A percentile compares a stretch with the other conserved stretches of the same genome.
Conservation (phyloP, 768 basidiomycete genomes). For the Mycena chlorophos region DNA sequence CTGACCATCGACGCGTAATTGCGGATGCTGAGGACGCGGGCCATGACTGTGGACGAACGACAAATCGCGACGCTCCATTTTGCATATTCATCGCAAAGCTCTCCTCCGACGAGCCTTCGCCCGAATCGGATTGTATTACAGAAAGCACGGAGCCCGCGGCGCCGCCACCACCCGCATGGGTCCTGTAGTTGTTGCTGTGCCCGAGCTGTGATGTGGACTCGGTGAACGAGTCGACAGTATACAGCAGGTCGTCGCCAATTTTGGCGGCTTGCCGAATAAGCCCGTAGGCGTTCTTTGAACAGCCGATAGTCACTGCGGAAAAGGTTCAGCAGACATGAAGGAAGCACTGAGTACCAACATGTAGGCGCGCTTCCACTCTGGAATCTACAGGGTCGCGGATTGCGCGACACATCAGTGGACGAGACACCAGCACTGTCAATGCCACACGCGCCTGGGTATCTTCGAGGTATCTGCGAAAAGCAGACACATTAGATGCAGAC, state of each 20-base stretch:
- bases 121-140: slow-evolving; percentile 18
- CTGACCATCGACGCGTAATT: not conserved
- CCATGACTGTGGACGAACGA: not conserved
- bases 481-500: not conserved
- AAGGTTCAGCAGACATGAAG: not conserved
- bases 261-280: slow-evolving; percentile 13
- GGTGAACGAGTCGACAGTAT: slow-evolving; percentile 10
- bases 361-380: slow-evolving; percentile 73
- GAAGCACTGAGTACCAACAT: slow-evolving; percentile 43
- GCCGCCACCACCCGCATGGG: no score
- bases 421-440: not conserved
- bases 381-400: slow-evolving; percentile 54
- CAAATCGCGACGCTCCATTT: slow-evolving; percentile 9
- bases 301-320: slow-evolving; percentile 61
- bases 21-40: not conserved
- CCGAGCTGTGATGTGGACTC: slow-evolving; percentile 15
- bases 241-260: slow-evolving; percentile 7
- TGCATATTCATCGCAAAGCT: slow-evolving; percentile 14
- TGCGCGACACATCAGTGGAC: slow-evolving; percentile 1
- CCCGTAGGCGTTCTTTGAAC: slow-evolving; percentile 19
- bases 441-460: slow-evolving; percentile 57
- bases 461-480: slow-evolving; percentile 55
- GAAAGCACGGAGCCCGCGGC: slow-evolving; percentile 13
- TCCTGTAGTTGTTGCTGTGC: no score
- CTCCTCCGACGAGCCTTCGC: slow-evolving; percentile 10